Evolutionary conservation across 2,329 filamentous ascomycete species (phyloP), one percentile per base, ranked within the genome.

Genomic region (Colletotrichum scovillei): DNA sequence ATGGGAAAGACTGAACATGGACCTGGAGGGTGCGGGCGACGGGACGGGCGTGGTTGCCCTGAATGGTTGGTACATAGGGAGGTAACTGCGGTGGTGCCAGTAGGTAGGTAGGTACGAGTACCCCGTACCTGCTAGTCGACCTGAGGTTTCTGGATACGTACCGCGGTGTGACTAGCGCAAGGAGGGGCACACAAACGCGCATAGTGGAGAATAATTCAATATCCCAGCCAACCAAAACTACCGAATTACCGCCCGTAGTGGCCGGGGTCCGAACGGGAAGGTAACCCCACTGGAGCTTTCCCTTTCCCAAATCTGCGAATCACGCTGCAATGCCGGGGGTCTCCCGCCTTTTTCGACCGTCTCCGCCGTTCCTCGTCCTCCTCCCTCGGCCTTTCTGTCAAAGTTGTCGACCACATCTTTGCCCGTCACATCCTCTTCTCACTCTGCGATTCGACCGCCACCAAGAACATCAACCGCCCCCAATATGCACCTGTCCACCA

Each of bases 171-270:
- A 35, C 32, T 46, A 28, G 55, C 42, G 28, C 24, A 22, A 26
- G 35, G 24, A 32, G 68, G 30, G 65, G 28, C 32, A 66, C 58
- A 72, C 69, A 63, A 38, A 69, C 64, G 22, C 26, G 12, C n/a
- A 56, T 5, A 8, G 30, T 46, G 58, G 53, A 24, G 42, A 3
- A 4, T 2, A 11, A 9, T 4, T 5, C 1, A 2, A 46, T 42
- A 16, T 24, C 58, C 9, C 35, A 66, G 63, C 79, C 73, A 80
- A 80, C 80, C 69, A 78, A 22, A 28, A 32, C 14, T 59, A 30
- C 28, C 46, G 12, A 63, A 35, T 80, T 79, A 67, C 77, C 79
- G 79, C 79, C 79, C 77, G 73, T 70, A 68, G 57, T 76, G 73
- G 73, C 22, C 35, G 62, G 67, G 67, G 60, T 63, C 53, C 35